Evolutionary conservation across 768 basidiomycete genomes (phyloP).

Genomic region (Chalciporus chontae): DNA sequence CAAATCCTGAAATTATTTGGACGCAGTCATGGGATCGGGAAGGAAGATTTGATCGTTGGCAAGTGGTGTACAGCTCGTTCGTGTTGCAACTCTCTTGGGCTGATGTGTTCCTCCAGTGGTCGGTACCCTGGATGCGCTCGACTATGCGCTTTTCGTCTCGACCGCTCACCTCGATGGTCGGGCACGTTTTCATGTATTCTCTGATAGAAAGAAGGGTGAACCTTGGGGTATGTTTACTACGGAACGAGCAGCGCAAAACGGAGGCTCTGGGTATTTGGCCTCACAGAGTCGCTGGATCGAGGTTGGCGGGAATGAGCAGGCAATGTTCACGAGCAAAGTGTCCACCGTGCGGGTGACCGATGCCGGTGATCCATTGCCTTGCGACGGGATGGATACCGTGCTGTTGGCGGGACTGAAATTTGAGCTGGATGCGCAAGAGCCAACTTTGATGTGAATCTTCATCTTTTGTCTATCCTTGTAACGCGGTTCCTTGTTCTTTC

Average conservation of each 20-base stretch:
- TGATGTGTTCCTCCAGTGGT: constrained; percentile 42
- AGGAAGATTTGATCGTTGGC: constrained; percentile 57
- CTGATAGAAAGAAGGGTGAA: constrained; percentile 44
- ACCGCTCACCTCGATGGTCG: constrained; percentile 63
- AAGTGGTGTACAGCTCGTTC: background rate
- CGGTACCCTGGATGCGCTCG: constrained; percentile 65
- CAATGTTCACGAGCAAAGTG: constrained; percentile 49
- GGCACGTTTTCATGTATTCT: constrained; percentile 70
- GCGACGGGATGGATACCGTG: constrained; percentile 45
- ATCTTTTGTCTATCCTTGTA: background rate
- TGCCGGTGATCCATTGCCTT: constrained; percentile 27
- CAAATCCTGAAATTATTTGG: constrained; percentile 56
- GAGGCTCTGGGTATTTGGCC: constrained; percentile 33
- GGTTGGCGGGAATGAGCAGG: constrained; percentile 27
- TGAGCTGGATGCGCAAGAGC: constrained; percentile 55
- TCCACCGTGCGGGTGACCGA: constrained; percentile 37
- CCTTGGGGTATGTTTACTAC: constrained; percentile 76
- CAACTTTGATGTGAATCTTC: constrained; percentile 42
- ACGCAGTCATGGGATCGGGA: constrained; percentile 42
- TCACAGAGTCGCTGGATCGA: constrained; percentile 47
- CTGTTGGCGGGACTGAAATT: constrained; percentile 64
- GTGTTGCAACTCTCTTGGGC: background rate
- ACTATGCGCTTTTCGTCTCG: constrained; percentile 75
- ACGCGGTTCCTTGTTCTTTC: too few relatives aligned
- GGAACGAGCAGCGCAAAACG: constrained; percentile 43